These are phyloP conservation scores for Pestalotiopsis sp. DNA, from an alignment of 2,329 filamentous ascomycete genomes.

Conservation along the genomic window DNA sequence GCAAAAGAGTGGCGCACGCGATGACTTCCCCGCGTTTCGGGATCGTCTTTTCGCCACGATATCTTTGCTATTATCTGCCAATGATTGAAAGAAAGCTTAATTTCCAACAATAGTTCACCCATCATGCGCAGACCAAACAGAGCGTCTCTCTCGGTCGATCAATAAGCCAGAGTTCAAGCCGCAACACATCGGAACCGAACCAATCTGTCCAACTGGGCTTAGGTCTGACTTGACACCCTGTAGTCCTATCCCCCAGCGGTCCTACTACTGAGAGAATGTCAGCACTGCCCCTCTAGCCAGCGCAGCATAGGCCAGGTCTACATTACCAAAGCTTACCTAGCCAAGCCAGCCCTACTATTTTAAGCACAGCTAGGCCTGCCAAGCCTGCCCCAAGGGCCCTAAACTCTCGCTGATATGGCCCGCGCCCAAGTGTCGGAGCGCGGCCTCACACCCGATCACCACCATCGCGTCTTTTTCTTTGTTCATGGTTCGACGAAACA, in stretches of 20 bases:
- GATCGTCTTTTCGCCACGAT: background rate
- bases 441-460: background rate
- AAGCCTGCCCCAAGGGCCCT: background rate
- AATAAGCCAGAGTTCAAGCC: background rate
- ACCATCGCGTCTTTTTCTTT: background rate
- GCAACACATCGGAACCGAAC: background rate
- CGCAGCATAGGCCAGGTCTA: background rate
- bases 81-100: background rate
- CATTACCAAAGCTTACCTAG: no score
- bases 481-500: background rate
- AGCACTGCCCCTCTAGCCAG: slow-evolving; percentile 1
- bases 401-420: no score
- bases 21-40: background rate
- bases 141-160: background rate
- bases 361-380: background rate
- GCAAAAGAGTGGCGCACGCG: background rate
- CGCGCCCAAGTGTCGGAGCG: no score
- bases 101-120: background rate
- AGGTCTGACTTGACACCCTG: background rate
- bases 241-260: background rate
- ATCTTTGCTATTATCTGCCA: background rate
- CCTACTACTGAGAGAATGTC: background rate
- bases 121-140: background rate
- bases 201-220: background rate
- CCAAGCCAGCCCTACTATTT: background rate